Evolutionary conservation across 2,329 filamentous ascomycete species (phyloP).

Genomic region (Sporothrix pallida): DNA sequence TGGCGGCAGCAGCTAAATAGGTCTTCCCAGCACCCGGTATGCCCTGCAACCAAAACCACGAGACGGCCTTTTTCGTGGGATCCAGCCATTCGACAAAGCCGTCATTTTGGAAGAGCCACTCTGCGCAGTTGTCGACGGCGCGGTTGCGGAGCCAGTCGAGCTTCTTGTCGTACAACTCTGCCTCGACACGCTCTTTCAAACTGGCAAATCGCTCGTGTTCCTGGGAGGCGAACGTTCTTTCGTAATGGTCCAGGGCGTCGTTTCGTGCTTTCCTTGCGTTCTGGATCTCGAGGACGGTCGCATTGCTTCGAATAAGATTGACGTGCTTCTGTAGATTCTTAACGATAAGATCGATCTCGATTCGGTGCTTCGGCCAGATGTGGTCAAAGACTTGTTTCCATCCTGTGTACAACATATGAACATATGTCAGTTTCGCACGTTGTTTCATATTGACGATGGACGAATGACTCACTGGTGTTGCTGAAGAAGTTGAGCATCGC

Average conservation of each 20-base stretch:
- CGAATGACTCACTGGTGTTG: constrained; percentile 3
- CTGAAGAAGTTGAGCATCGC: constrained; percentile 8
- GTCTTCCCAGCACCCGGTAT: constrained; percentile 21
- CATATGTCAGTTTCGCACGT: not conserved
- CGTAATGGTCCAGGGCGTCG: not conserved
- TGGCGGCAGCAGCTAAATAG: constrained; percentile 7
- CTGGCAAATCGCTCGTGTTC: not conserved
- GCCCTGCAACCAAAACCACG: constrained; percentile 13
- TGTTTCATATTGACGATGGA: not conserved
- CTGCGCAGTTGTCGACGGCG: not conserved
- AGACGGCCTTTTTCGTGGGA: not conserved
- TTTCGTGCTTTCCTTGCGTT: not conserved
- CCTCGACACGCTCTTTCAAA: not conserved
- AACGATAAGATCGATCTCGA: constrained; percentile 10
- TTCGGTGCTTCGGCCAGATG: not conserved
- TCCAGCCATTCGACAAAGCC: constrained; percentile 14
- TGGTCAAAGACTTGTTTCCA: constrained; percentile 5
- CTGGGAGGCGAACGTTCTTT: constrained; percentile 10
- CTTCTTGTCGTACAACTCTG: constrained; percentile 4
- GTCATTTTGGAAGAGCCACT: constrained; percentile 12
- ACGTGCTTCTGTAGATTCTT: constrained; percentile 12
- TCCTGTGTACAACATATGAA: not conserved
- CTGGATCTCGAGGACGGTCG: constrained; percentile 6
- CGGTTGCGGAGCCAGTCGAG: constrained; percentile 15
- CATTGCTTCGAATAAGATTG: constrained; percentile 10